Evolutionary conservation across 2,329 filamentous ascomycete species (phyloP), one percentile per base, ranked within the genome.

Genomic region (Paradendryphiella salina): DNA sequence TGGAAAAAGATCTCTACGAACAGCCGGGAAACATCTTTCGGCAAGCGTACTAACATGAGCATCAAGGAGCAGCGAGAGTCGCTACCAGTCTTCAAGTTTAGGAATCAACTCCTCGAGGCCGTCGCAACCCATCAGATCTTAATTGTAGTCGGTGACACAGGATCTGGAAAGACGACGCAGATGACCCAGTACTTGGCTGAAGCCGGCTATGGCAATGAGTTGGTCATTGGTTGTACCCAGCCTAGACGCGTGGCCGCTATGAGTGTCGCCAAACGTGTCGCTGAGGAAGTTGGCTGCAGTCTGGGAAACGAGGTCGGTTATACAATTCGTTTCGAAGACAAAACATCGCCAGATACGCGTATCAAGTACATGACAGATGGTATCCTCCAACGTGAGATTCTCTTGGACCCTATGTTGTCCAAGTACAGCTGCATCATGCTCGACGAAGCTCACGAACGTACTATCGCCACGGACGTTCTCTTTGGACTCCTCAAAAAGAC

Each of bases 291-390:
- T 82, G 94, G 97, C 70, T 93, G 96, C 61, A 85, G 82, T 52
- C 82, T 99, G 20, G 94, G 94, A 52, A 86, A 96, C 61, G 93
- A 97, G 76, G 92, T 99, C 47, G 94, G 94, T 75, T 99, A 97
- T 79, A 97, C 90, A 74, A 97, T 99, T 73, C 90, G 94, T 80
- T 99, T 99, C 75, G 95, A 99, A 76, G 94, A 99, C 73, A 89
- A 86, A 78, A 97, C 94, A 1, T 84, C 88, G 42, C 84, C 85
- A 50, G 91, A 89, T 74, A 99, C 94, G 1, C 84, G 95, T 54
- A 84, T 99, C 71, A 99, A 99, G 80, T 99, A 99, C 80, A 99
- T 99, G 94, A 99, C 95, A 36, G 94, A 99, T 70, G 95, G 95
- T 84, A 97, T 99, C 88, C 85, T 99, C 66, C 81, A 97, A 68